phyloP scores from a whole-genome alignment of 257 asterid genomes.

The Solanum chiquidenum region DNA sequence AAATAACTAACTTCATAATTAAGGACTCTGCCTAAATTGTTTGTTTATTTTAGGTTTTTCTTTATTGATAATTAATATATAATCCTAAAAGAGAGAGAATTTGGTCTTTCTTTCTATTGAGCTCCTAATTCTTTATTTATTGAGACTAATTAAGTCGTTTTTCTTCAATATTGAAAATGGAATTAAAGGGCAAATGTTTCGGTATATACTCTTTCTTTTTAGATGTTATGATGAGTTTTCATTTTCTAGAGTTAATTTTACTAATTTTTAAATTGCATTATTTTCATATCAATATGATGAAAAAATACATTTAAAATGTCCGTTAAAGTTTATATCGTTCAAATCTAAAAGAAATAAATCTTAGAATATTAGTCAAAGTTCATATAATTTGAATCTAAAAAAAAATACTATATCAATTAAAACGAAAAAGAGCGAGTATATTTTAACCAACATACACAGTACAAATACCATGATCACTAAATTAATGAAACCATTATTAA shows the following conservation, averaged over 20 bases:
- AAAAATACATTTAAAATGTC: too few species aligned
- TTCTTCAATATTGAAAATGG: not conserved
- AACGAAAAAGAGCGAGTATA: accelerated
- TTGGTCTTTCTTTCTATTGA: not conserved
- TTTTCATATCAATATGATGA: too few species aligned
- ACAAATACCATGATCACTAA: not conserved
- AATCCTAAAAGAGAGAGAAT: not conserved
- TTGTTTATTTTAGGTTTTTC: not conserved
- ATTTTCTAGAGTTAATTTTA: too few species aligned
- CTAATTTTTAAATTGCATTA: too few species aligned
- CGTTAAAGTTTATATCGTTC: too few species aligned
- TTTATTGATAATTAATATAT: not conserved
- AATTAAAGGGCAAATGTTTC: not conserved
- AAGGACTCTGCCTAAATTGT: not conserved
- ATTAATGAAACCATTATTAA: not conserved
- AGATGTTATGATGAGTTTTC: too few species aligned
- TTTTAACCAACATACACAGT: not conserved
- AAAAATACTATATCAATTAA: too few species aligned
- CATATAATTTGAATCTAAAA: too few species aligned
- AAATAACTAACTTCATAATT: not conserved
- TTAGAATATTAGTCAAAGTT: too few species aligned
- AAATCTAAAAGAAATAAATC: too few species aligned
- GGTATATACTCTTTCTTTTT: not conserved
- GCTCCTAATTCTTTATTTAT: not conserved
- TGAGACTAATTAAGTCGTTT: not conserved